Conservation (phyloP, 192 early-diverging fungal genomes). For the Linnemannia zychae region DNA sequence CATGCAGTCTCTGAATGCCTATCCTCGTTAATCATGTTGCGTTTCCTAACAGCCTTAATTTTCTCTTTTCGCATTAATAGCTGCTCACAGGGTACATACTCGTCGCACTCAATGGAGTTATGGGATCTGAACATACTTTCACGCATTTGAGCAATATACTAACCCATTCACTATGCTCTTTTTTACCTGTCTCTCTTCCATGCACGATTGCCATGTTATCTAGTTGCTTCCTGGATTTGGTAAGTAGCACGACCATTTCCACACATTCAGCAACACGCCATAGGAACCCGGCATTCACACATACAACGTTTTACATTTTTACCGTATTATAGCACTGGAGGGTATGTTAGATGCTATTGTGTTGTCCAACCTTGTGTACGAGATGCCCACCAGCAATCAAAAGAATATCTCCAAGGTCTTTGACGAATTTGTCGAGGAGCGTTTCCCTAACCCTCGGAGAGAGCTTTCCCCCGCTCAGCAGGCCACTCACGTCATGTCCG, state of each 20-base stretch:
- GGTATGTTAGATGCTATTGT: conserved; percentile 33
- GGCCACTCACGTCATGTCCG: conserved; percentile 20
- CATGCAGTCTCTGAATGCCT: too few species aligned
- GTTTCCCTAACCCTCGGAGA: conserved; percentile 14
- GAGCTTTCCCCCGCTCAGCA: conserved; percentile 31
- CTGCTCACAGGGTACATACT: conserved; percentile 28
- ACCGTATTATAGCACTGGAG: conserved; percentile 12
- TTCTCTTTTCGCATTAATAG: neutral
- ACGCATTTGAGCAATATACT: too few species aligned
- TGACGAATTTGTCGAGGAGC: conserved; percentile 33
- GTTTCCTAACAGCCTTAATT: neutral
- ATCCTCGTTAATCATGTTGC: too few species aligned
- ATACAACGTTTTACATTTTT: neutral
- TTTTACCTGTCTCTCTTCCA: neutral
- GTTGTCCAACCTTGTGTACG: conserved; percentile 28
- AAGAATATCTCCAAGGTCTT: conserved; percentile 31
- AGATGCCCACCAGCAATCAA: conserved; percentile 25
- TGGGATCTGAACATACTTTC: too few species aligned
- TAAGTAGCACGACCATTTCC: neutral
- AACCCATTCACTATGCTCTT: neutral
- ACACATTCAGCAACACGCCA: neutral
- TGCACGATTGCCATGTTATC: neutral
- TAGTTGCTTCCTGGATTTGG: conserved; percentile 39
- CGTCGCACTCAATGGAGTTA: neutral
- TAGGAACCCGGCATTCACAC: neutral